Base-by-base conservation (phyloP, 1,284 basidiomycete species). In the Cutaneotrichosporon sp. region DNA sequence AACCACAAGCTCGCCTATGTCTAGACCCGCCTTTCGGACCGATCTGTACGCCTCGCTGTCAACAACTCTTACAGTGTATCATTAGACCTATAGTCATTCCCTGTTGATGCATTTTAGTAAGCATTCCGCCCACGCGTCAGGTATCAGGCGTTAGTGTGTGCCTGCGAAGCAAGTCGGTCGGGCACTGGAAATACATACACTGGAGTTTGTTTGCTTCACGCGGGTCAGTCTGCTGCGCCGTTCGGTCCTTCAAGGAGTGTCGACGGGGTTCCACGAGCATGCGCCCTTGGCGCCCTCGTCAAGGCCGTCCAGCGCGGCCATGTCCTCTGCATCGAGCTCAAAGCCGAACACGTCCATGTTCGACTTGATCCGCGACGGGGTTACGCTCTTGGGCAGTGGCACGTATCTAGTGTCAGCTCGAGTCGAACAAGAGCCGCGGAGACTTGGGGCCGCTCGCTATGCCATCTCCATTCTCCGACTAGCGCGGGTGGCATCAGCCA, bases 381-480 rank as follows among this genome's bases (percentile, higher is more conserved):
- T 87, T n/a, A 84, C 85, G 36, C 87, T 89, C 78, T 92, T 92
- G 4, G 90, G 89, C 24, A 92, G 82, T 0, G 89, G 88, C 0
- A 89, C 82, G 72, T 83, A 88, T 22, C 88, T 86, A 50, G 24
- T 1, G 52, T 57, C 52, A 69, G 56, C 42, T 22, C 6, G 22
- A 29, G 13, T 52, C 27, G 47, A n/a, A n/a, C 8, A 11, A 10
- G 13, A 22, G 27, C 27, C 47, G 25, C 47, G 27, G 25, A 27
- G 45, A 25, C 22, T 25, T 14, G 2, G 5, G 20, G 24, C 45
- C 45, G 45, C 22, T n/a, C n/a, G n/a, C n/a, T n/a, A 22, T 25
- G 45, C 22, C 20, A 46, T 25, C 18, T 42, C 38, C 38, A 18
- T 25, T 25, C 18, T 42, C 38, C 38, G 38, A 16, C 18, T 18